Base-by-base conservation (phyloP, 169 alveolate species). In the Plasmodium yoelii region DNA sequence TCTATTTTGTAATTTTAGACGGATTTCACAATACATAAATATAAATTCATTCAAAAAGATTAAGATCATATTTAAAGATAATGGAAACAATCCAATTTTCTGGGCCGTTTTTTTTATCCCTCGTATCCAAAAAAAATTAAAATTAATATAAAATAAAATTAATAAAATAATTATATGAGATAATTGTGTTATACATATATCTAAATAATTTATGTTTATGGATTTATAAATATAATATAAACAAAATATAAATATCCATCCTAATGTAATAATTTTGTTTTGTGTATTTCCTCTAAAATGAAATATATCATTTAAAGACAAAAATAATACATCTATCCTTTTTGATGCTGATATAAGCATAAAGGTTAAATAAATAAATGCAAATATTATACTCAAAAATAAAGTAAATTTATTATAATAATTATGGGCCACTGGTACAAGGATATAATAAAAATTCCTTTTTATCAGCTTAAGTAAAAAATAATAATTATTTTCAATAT, bases 91-190 rank as follows among this genome's bases (percentile, higher is more conserved):
- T 15, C 88, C 88, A 12, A 77, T 19, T 22, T 77, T 77, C 15
- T 77, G n/a, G 55, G 51, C 57, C 18, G 88, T 77, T 56, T 77
- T 65, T 28, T 77, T 61, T 12, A 77, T 47, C 57, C 88, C 88
- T 8, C 88, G 71, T 7, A 77, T 1, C 88, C 88, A 77, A 59
- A 77, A 77, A 26, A 77, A 77, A 22, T 77, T 77, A 77, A 77
- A 77, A 42, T 77, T 77, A 24, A 77, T 64, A 42, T 64, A 77
- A 22, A 77, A 64, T 15, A 77, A 15, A 63, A 77, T 77, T 22
- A 77, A 46, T 3, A 77, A 69, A 0, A 69, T 77, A 46, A 77
- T 28, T 49, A 77, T 47, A 47, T 57, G 61, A n/a, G 74, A 77
- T 57, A 77, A 24, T 15, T 77, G 57, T 47, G 74, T 49, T 22